A percentile compares a stretch with the other conserved stretches of the same genome.
phyloP scores from a whole-genome alignment of 192 early-diverging fungal species.

The Hyaloraphidium curvatum region DNA sequence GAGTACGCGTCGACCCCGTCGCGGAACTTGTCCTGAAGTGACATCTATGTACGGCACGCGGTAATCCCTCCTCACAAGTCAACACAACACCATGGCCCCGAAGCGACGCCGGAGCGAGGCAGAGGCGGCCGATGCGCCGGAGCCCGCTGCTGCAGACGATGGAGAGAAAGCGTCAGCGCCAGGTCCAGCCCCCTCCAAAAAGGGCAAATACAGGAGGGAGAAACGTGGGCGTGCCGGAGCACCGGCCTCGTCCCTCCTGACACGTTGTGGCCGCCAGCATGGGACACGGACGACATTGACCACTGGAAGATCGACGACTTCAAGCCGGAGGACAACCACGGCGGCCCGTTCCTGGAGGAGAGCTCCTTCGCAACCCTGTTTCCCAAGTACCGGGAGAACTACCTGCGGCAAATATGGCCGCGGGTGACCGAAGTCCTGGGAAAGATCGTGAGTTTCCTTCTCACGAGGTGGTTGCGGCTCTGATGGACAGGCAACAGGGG shows the following conservation, averaged over 20 bases:
- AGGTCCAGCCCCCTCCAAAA: conserved; percentile 9
- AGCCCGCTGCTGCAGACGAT: background rate
- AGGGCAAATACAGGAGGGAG: conserved; percentile 27
- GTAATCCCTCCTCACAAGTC: no score
- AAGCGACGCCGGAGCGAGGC: background rate
- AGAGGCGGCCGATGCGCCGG: background rate
- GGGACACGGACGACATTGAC: conserved; percentile 85
- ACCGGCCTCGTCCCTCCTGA: background rate
- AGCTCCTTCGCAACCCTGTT: conserved; percentile 93
- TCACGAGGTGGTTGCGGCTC: background rate
- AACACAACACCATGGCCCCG: no score
- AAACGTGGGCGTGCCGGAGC: conserved; percentile 14
- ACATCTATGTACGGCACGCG: no score
- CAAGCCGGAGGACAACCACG: conserved; percentile 35
- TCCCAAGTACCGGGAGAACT: conserved; percentile 94
- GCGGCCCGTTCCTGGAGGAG: conserved; percentile 67
- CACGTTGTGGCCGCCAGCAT: conserved; percentile 23
- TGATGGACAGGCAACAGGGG: conserved; percentile 26
- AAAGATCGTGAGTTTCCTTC: conserved; percentile 28
- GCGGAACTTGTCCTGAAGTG: no score
- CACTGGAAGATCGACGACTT: conserved; percentile 86
- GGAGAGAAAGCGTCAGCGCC: background rate
- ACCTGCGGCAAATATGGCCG: conserved; percentile 80
- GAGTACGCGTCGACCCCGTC: no score
- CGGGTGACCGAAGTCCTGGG: conserved; percentile 65